Evolutionary conservation across 495 filamentous ascomycete genomes (phyloP), one percentile per base, ranked within the genome.

Genomic region (Articulospora tetracladia): DNA sequence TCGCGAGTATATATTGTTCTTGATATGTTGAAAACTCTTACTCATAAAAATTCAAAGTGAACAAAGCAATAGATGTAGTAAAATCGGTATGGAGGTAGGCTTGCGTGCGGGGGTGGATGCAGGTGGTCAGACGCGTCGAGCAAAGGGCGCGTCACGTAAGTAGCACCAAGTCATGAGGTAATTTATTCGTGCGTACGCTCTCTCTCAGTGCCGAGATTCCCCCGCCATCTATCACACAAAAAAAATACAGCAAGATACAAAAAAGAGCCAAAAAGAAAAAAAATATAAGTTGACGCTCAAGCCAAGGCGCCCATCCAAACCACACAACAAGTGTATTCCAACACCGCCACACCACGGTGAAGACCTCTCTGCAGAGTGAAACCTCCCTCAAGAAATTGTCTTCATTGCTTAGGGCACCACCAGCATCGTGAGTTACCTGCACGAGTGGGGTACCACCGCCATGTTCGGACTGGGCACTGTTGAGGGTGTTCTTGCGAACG

Each of bases 291-390:
- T 54, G 58, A 69, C 62, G 44, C 36, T 62, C 64, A 61, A 60
- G 55, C 58, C 58, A 64, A 51, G 55, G 53, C 20, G 49, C 15
- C 13, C 53, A 62, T 28, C 52, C 64, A 69, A 69, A 66, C 67
- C 66, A 62, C 58, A 53, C 67, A 62, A 62, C 63, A 52, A 63
- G 57, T 63, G 68, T 68, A 70, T 52, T 70, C 68, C 68, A 66
- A 56, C 52, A 30, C 65, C 68, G 68, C 68, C 68, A 70, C 62
- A 66, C 60, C 63, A 68, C 57, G 65, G 68, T 68, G 68, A 68
- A 66, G 59, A 66, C 26, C 55, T 66, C 68, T 66, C 62, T 70
- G 68, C 68, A 68, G 68, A 70, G 68, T 70, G 68, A 70, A 58
- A 50, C 68, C 68, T 70, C 68, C 68, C 68, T 70, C 59, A 62